These are phyloP conservation scores for Diutina scorzettiae DNA, from an alignment of 1,139 yeast species.

Conservation along the genomic window DNA sequence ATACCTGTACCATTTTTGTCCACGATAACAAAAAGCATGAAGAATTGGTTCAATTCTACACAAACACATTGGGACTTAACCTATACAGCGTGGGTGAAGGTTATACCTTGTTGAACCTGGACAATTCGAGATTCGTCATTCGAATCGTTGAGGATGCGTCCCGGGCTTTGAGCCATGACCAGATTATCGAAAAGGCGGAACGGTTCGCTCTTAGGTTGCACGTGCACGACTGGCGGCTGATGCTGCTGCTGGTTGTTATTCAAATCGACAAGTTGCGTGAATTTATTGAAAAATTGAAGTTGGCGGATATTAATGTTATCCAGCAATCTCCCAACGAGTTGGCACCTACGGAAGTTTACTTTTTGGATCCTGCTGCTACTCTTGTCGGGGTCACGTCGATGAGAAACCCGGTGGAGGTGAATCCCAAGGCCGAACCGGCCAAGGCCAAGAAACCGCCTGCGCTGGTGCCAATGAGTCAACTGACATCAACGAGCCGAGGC, in stretches of 20 bases:
- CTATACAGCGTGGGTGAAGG: conserved; percentile 16
- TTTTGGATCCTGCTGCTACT: conserved; percentile 57
- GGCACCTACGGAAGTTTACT: conserved; percentile 56
- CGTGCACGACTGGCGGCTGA: conserved; percentile 39
- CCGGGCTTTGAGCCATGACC: conserved; percentile 15
- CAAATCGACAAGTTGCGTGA: conserved; percentile 22
- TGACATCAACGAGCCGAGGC: too few relatives aligned
- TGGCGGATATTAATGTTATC: conserved; percentile 11
- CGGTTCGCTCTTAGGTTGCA: conserved; percentile 16
- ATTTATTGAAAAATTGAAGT: conserved; percentile 22
- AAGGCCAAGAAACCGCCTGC: background rate
- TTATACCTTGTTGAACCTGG: conserved; percentile 20
- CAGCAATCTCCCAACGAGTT: conserved; percentile 49
- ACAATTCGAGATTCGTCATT: conserved; percentile 18
- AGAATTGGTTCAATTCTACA: conserved; percentile 35
- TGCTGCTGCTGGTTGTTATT: conserved; percentile 30
- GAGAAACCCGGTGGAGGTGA: conserved; percentile 43
- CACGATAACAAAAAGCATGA: conserved; percentile 21
- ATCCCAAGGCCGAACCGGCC: conserved; percentile 25
- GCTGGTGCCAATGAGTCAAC: background rate
- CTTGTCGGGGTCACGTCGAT: conserved; percentile 56
- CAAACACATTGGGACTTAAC: conserved; percentile 29
- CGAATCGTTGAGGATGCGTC: conserved; percentile 14
- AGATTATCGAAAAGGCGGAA: conserved; percentile 14
- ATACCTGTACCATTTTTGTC: conserved; percentile 34